phyloP scores from a whole-genome alignment of 352 stramenopile species.

The Phytophthora megakarya region DNA sequence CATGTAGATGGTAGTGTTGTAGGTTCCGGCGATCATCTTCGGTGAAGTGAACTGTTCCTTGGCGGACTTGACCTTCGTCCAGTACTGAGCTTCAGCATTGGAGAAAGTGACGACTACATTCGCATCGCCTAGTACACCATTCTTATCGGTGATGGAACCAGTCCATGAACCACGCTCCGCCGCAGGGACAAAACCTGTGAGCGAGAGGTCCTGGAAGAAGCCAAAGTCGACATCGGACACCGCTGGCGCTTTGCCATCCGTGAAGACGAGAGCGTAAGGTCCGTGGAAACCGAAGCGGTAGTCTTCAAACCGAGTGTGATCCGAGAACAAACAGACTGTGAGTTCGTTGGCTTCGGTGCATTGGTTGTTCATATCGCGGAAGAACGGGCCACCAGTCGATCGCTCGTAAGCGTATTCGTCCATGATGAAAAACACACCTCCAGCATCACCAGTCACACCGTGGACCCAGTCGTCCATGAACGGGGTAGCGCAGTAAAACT shows the following conservation, averaged over 20 bases:
- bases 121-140: slow-evolving; percentile 26
- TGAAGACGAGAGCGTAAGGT: slow-evolving; percentile 56
- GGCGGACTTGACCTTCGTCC: slow-evolving; percentile 29
- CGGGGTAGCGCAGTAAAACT: slow-evolving; percentile 50
- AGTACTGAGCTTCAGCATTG: slow-evolving; percentile 51
- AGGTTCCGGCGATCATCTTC: slow-evolving; percentile 50
- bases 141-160: slow-evolving; percentile 41
- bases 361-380: slow-evolving; percentile 70
- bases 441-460: slow-evolving; percentile 45
- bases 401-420: slow-evolving; percentile 53
- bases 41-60: slow-evolving; percentile 43
- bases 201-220: slow-evolving; percentile 52
- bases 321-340: slow-evolving; percentile 65
- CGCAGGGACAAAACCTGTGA: slow-evolving; percentile 50
- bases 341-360: slow-evolving; percentile 55
- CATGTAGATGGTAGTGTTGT: slow-evolving; percentile 61
- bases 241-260: slow-evolving; percentile 33
- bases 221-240: slow-evolving; percentile 40
- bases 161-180: slow-evolving; percentile 35
- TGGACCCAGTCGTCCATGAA: slow-evolving; percentile 51
- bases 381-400: slow-evolving; percentile 55
- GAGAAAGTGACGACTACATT: slow-evolving; percentile 38
- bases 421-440: slow-evolving; percentile 59
- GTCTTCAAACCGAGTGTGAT: slow-evolving; percentile 56
- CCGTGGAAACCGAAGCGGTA: slow-evolving; percentile 67